A percentile compares a stretch with the other conserved stretches of the same genome.
Conservation (phyloP, 1,139 yeast species). For the Yamadazyma conglobata region DNA sequence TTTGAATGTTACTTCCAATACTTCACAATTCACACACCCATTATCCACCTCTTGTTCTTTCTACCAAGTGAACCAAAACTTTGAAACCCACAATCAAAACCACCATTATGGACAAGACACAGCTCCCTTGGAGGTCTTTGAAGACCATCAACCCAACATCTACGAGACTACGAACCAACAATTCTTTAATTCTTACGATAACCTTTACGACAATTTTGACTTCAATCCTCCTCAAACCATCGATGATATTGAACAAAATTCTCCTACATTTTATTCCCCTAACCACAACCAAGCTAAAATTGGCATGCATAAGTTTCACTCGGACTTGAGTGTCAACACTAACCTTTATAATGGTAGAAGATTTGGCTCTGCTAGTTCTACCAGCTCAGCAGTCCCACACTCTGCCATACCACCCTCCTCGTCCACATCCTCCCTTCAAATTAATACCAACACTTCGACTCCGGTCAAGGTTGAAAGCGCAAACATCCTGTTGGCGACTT, state of each 20-base stretch:
- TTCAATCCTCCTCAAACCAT: conserved; percentile 2
- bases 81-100: conserved; percentile 9
- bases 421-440: conserved; percentile 11
- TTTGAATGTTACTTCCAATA: conserved; percentile 13
- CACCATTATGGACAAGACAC: too few relatives aligned
- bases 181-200: conserved; percentile 9
- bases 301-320: conserved; percentile 7
- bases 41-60: conserved; percentile 7
- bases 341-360: conserved; percentile 1
- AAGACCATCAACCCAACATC: neutral
- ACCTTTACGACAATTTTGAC: conserved; percentile 6
- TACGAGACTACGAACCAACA: conserved; percentile 1
- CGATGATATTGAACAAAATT: conserved; percentile 2
- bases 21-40: conserved; percentile 14
- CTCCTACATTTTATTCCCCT: conserved; percentile 6
- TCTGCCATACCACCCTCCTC: conserved; percentile 12
- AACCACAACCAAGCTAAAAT: neutral
- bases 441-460: conserved; percentile 9
- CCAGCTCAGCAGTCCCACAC: conserved; percentile 3
- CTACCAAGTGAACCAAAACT: conserved; percentile 7
- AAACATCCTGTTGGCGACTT: conserved; percentile 18
- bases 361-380: conserved; percentile 1
- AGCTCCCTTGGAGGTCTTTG: too few relatives aligned
- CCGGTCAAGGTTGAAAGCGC: conserved; percentile 7
- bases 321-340: conserved; percentile 8